Base-by-base conservation (phyloP, 345 rosid species). In the Carallia brachiata region DNA sequence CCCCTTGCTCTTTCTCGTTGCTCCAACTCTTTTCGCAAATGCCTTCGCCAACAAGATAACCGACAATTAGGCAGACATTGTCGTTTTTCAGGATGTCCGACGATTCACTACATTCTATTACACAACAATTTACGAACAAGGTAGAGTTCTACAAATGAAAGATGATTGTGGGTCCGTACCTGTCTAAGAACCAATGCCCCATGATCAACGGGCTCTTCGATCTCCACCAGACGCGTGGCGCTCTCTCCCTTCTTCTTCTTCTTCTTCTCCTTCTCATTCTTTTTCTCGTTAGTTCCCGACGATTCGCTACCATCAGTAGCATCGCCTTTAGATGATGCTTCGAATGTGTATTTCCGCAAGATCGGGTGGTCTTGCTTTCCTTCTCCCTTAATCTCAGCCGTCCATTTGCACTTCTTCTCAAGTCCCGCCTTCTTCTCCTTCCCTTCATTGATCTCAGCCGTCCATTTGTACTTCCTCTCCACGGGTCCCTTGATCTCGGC, bases 401-500 rank as follows among this genome's bases (percentile, higher is more conserved):
- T 81, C 97, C 97, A 89, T 68, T 81, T 85, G 61, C 83, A 86
- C 72, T 82, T 84, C 71, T 79, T 86, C 83, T 68, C 67, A 27
- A 27, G 27, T 61, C 70, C 84, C 57, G 66, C 73, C 55, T 80
- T 52, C 48, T 73, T 68, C 66, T 78, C 67, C 76, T 70, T 77
- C 28, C 75, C 77, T 0, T 78, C 84, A 6, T 83, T 82, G 61
- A 90, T 82, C 87, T 90, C 96, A 52, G 85, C 84, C 69, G 69
- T 77, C 89, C 89, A 88, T 70, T 67, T 89, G 78, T 85, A 89
- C 89, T 84, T 88, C 69, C 89, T 82, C 73, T 88, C 91, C 8
- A 85, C 88, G n/a, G 84, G 83, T 0, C 81, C 93, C 68, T 87
- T 80, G 72, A 90, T 81, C 88, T 94, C 93, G 68, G 95, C 85